Base-by-base conservation (phyloP, 73 alveolate species). In the Breviolum minutum region DNA sequence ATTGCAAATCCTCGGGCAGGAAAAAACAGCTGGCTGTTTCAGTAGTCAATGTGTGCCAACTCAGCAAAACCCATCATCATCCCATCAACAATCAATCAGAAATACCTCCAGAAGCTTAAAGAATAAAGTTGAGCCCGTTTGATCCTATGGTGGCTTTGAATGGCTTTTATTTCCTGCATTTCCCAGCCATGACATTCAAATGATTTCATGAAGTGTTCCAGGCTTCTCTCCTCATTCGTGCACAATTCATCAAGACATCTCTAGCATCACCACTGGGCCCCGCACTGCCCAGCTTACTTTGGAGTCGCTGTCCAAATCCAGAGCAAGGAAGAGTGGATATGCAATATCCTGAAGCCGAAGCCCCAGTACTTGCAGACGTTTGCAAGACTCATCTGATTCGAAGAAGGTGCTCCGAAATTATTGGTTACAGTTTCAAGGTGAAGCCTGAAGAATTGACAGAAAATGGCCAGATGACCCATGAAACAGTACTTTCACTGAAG, bases 281-380 rank as follows among this genome's bases (percentile, higher is more conserved):
- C 81, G 81, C 81, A 71, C 81, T 20, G 81, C 81, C 81, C 81
- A 71, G 30, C 81, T 71, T 11, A 71, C 81, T 71, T 20, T 12
- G 40, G 66, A n/a, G 60, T 87, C 95, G 81, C n/a, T 8, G 95
- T 87, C 54, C 66, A 19, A 7, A 29, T 87, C 95, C 79, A 87
- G 11, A 32, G 77, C 69, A 16, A 60, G 83, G 66, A 87, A 87
- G 70, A 87, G 95, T 24, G 95, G 95, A 70, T 29, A 29, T 1
- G 95, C 95, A 17, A 87, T 87, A 30, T 63, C 95, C 83, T 87
- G 80, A 40, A 22, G 14, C 54, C 54, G 54, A 40, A 40, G 54
- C 54, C 54, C 54, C 54, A 40, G 54, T 40, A 40, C 54, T 24
- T 24, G 85, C 85, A 76, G 26, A 11, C 13, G 29, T 76, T 76